Base-by-base conservation (phyloP, 2,329 filamentous ascomycete species). In the Talaromyces marneffei region DNA sequence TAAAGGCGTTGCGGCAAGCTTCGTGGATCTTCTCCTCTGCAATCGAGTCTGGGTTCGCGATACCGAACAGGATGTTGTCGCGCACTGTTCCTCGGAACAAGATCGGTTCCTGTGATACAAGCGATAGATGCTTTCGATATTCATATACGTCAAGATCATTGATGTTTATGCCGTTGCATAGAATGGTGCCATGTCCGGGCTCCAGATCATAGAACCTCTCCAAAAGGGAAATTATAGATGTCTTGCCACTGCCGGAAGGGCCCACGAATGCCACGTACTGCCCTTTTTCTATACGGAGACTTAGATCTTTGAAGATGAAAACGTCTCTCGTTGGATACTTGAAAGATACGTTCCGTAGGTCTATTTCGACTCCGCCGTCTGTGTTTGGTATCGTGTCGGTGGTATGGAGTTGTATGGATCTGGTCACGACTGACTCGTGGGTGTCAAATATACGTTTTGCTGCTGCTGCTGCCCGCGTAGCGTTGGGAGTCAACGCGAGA, bases 21-120 rank as follows among this genome's bases (percentile, higher is more conserved):
- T 78, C 46, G 85, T 37, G 27, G 2, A 62, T 85, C 54, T 85
- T 67, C 9, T 80, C 76, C 0, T 72, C 70, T 83, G 59, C 84
- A 66, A 71, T 93, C 89, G 64, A 84, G 83, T 62, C 82, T 77
- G 0, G 90, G 92, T 42, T 91, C 91, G 27, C 79, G 71, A 83
- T 69, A 76, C 94, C 94, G 67, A 96, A 86, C 16, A 84, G 81
- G 69, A 99, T 96, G 74, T 97, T 97, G 58, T 90, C 83, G 71
- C 84, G 92, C 69, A 97, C 96, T 0, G 91, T 92, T 0, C 89
- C 93, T 59, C 87, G 88, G 72, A 97, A 99, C 0, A 97, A 83
- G 0, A 91, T 88, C 1, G 93, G 92, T 70, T 97, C 94, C 72
- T 97, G 94, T 64, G 90, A 91, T 59, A 99, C 94, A 2, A 97